Base-by-base conservation (phyloP, 2,329 filamentous ascomycete genomes). In the Paracoccidioides lutzii region DNA sequence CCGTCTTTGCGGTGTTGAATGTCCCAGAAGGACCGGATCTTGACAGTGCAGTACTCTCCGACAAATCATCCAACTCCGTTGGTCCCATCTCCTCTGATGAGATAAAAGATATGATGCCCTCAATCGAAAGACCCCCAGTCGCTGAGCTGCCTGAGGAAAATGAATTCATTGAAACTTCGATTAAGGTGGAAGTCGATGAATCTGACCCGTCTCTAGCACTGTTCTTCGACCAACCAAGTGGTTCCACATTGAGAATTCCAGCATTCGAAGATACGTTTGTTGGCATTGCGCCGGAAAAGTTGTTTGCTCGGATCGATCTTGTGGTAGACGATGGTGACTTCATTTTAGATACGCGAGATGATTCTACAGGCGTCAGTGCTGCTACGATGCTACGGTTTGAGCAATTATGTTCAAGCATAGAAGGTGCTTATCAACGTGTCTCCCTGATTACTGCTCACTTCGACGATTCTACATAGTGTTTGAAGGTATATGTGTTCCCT, bases 1-100 rank as follows among this genome's bases (percentile, higher is more conserved):
- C 73, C 12, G 71, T 77, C 51, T 94, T 87, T 64, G 81, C 88
- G 52, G 81, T 90, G 14, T 71, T 81, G n/a, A 82, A 87, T 60
- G 79, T 87, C 2, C 84, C 85, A 2, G 79, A 84, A 61, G 75
- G 85, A 32, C 84, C 85, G 4, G 64, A 69, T 45, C 77, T 90
- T 46, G 77, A 81, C 58, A 72, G 80, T 5, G 76, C 80, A 30
- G 66, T 78, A 30, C 76, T 93, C n/a, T 84, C 84, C 4, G 87
- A 86, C 64, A 93, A 93, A 78, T 72, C 78, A 0, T 79, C 78
- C 43, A 78, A 76, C 67, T 75, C 80, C 54, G 73, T 79, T 7
- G 76, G 75, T 54, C 64, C 66, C n/a, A 72, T 75, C 41, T 58
- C 60, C 49, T 65, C 67, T 4, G 74, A 78, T 43, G 68, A 73